Base-by-base conservation (phyloP, 2,329 filamentous ascomycete genomes). In the Talaromyces sp. region DNA sequence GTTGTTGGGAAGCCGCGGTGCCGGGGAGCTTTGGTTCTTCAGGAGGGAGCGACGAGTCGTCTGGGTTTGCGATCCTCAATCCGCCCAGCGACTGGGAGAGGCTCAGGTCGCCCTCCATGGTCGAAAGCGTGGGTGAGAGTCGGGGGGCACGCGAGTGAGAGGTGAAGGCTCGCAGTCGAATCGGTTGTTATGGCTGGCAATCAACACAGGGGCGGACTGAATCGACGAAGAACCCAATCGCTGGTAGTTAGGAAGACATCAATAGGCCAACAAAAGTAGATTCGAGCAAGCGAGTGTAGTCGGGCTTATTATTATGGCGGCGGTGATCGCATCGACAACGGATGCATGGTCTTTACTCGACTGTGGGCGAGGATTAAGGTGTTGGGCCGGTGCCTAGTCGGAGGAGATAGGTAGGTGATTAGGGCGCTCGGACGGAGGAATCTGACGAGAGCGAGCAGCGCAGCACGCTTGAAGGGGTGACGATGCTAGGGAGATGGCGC, bases 51-150 rank as follows among this genome's bases (percentile, higher is more conserved):
- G 80, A 79, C 63, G 85, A 83, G 78, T 94, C 87, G 79, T 97
- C 92, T 59, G 93, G 93, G 76, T 97, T 99, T 69, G 94, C 93
- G 75, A 99, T 97, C 75, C 93, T 91, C 76, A 99, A 82, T 70
- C 93, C 93, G 71, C 94, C 94, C 71, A 97, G 84, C 71, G 91
- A 91, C 79, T 92, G 90, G 72, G 92, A 94, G 67, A 97, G 86
- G 77, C 90, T 96, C 74, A 96, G 80, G 80, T 96, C 92, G 77
- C 90, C 91, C 79, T 92, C 91, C 92, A 97, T 97, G 65, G 75
- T 73, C 82, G 48, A 51, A 29, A 55, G 29, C 41, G 41, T 59
- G 27, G 48, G 59, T 38, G 48, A 17, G 21, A 12, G 29, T 11
- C 29, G 50, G 50, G 27, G 26, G 3, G 17, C 10, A 14, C 48